Base-by-base conservation (phyloP, 352 stramenopile genomes). In the Globisporangium cystogenes region DNA sequence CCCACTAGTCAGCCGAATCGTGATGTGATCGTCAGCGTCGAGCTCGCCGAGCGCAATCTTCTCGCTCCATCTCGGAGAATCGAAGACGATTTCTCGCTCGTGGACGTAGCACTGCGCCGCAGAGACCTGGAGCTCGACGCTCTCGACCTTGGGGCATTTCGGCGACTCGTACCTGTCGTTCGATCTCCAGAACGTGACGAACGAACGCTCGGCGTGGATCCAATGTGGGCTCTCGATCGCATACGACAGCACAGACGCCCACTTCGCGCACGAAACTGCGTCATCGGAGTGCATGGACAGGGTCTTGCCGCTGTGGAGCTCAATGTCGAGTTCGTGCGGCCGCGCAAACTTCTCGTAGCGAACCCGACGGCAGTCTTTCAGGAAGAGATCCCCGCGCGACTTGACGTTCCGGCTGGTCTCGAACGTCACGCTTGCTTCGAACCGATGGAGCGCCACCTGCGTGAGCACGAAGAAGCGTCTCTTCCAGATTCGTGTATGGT, bases 391-490 rank as follows among this genome's bases (percentile, higher is more conserved):
- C 1, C 58, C 65, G 10, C 62, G 57, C 1, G 65, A 45, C 27
- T 68, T 71, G 53, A 52, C 51, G 1, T 37, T 52, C 15, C 47
- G 43, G 18, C 66, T 53, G 14, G 33, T 70, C 7, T 53, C 46
- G 3, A 74, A 40, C 20, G 58, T 70, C 31, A 72, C 59, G 16
- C 51, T 35, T 1, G 51, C 35, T 12, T 67, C 65, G 41, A 76
- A 76, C 7, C 68, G 62, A 47, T 76, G 68, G 36, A 76, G 57
- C 16, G 68, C 65, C 36, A 72, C 62, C 35, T 76, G 68, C 4
- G 68, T 76, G 35, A 76, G 65, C 54, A 76, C 68, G 42, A 74
- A 76, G 24, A 74, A 76, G 23, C 68, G 62, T 47, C 68, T 72
- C 45, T 67, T 69, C 68, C 68, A 76, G 16, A 72, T 56, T 45